phyloP scores from a whole-genome alignment of 164 flowering plant species.

The Berberis vulgaris region DNA sequence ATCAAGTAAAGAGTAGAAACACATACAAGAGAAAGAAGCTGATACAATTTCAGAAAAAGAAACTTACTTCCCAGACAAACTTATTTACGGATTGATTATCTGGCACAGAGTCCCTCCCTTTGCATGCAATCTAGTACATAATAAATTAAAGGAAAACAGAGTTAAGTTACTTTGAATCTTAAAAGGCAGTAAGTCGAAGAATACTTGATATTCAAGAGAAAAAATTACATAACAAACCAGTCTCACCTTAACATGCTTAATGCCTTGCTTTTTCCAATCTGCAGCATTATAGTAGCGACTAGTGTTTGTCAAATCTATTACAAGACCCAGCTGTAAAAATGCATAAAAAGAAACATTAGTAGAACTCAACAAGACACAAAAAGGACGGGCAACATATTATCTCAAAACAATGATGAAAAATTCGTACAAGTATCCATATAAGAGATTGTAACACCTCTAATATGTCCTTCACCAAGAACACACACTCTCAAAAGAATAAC shows the following conservation, averaged over 20 bases:
- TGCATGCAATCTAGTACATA: slow-evolving; percentile 61
- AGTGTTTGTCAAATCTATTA: slow-evolving; percentile 88
- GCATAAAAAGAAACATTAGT: neutral
- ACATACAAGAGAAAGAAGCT: neutral
- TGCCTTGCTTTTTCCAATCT: slow-evolving; percentile 74
- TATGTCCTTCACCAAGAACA: too few relatives aligned
- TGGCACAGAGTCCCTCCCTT: slow-evolving; percentile 84
- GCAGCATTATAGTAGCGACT: slow-evolving; percentile 55
- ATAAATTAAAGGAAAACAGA: slow-evolving; percentile 5
- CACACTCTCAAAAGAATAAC: too few relatives aligned
- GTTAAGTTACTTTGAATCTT: neutral
- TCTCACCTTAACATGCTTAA: slow-evolving; percentile 87
- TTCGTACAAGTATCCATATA: too few relatives aligned
- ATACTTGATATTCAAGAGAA: neutral
- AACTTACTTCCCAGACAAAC: slow-evolving; percentile 71
- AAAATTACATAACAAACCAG: too few relatives aligned
- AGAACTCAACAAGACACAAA: neutral
- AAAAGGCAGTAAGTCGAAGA: neutral
- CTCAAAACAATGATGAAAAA: too few relatives aligned
- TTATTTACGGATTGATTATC: slow-evolving; percentile 72
- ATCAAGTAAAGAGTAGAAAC: neutral
- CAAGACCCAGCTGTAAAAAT: slow-evolving; percentile 68
- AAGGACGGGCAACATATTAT: too few relatives aligned
- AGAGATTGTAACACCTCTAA: too few relatives aligned
- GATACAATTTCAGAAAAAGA: neutral